These are phyloP conservation scores for Pontederia crassipes DNA, from an alignment of 176 grass and related monocot genomes.

Conservation along the genomic window DNA sequence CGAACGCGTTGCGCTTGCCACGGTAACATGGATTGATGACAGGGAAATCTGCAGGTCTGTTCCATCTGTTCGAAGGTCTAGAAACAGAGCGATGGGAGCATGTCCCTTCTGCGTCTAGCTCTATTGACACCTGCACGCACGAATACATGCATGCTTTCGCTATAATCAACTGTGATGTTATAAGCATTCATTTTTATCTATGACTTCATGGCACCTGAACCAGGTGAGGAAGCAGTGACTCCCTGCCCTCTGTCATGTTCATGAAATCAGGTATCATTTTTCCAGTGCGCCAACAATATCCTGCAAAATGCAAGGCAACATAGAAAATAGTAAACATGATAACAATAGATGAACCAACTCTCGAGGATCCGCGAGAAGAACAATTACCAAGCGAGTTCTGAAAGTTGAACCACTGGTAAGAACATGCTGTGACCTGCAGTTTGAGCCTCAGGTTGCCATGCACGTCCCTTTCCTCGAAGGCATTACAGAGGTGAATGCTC, in stretches of 20 bases:
- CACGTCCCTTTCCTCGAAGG: conserved; percentile 66
- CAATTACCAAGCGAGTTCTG: conserved; percentile 76
- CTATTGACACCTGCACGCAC: conserved; percentile 44
- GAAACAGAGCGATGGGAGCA: conserved; percentile 30
- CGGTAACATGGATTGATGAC: conserved; percentile 51
- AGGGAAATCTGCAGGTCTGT: conserved; percentile 57
- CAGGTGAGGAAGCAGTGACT: conserved; percentile 57
- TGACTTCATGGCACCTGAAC: conserved; percentile 32
- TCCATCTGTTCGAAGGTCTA: conserved; percentile 45
- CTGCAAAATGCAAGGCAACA: conserved; percentile 10
- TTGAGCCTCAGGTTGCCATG: conserved; percentile 30
- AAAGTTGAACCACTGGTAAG: conserved; percentile 92
- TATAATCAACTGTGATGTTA: background rate
- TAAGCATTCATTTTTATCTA: background rate
- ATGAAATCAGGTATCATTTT: conserved; percentile 87
- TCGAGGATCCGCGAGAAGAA: no score
- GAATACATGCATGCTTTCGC: background rate
- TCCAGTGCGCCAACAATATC: conserved; percentile 60
- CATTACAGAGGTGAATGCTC: conserved; percentile 67
- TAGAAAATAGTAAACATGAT: background rate
- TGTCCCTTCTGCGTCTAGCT: conserved; percentile 44
- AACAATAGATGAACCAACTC: background rate
- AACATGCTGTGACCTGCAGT: conserved; percentile 68
- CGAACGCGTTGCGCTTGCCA: conserved; percentile 42
- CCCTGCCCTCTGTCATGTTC: conserved; percentile 33